Percentiles rank a stretch among this genome's conserved stretches.
Evolutionary conservation across 169 alveolate genomes (phyloP).

Genomic region (Hepatocystis sp.): DNA sequence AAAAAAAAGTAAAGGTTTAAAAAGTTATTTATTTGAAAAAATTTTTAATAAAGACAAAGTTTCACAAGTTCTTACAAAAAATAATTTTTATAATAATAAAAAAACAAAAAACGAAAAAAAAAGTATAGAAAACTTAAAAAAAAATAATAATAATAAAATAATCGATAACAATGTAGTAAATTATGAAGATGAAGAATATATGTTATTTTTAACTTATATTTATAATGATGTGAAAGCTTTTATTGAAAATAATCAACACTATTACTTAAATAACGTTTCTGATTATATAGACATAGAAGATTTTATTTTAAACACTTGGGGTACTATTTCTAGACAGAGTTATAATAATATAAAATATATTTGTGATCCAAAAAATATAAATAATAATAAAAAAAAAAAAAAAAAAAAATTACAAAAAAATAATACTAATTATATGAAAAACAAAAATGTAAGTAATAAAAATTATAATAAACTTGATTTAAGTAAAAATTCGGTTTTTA

Average conservation of each 20-base stretch:
- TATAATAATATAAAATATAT: slow-evolving; percentile 30
- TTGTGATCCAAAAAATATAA: neutral
- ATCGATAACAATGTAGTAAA: neutral
- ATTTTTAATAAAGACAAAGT: slow-evolving; percentile 31
- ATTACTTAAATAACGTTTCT: slow-evolving; percentile 20
- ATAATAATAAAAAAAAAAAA: neutral
- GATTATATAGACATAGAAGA: slow-evolving; percentile 38
- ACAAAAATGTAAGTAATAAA: neutral
- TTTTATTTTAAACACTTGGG: slow-evolving; percentile 34
- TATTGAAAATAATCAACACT: slow-evolving; percentile 43
- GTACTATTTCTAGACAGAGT: slow-evolving; percentile 15
- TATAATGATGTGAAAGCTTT: slow-evolving; percentile 49
- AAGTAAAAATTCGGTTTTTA: no score
- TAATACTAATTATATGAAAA: neutral
- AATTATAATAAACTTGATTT: neutral
- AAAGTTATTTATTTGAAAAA: slow-evolving; percentile 19
- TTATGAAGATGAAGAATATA: slow-evolving; percentile 63
- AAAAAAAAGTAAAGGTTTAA: neutral
- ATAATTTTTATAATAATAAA: neutral
- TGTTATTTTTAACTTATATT: slow-evolving; percentile 49
- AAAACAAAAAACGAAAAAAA: neutral
- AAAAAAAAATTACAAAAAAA: neutral
- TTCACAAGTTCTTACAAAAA: slow-evolving; percentile 24
- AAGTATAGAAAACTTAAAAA: neutral
- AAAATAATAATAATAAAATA: neutral